These are phyloP conservation scores for Detonula confervacea DNA, from an alignment of 352 stramenopile genomes.

Conservation along the genomic window DNA sequence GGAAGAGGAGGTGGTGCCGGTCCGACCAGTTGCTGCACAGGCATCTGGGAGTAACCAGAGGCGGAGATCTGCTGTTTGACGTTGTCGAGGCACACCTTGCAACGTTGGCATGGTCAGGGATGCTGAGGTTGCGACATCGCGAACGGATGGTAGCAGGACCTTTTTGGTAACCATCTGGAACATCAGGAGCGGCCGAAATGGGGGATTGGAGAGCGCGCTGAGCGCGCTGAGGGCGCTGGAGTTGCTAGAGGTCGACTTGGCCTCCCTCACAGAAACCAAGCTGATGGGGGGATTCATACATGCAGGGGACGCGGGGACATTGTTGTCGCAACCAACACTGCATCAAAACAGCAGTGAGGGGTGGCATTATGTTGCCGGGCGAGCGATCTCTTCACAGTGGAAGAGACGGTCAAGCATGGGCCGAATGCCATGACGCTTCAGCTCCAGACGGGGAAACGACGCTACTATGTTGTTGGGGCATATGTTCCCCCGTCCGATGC, in stretches of 20 bases:
- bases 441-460: not conserved
- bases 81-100: too few relatives aligned
- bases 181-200: not conserved
- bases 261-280: not conserved
- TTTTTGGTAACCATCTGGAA: not conserved
- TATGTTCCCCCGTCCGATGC: not conserved
- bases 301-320: not conserved
- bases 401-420: not conserved
- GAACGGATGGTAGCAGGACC: not conserved
- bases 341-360: too few relatives aligned
- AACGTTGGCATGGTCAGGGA: too few relatives aligned
- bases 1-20: too few relatives aligned
- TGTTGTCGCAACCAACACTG: too few relatives aligned
- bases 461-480: not conserved
- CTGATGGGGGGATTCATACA: not conserved
- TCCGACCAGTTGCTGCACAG: too few relatives aligned
- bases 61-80: too few relatives aligned
- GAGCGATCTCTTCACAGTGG: too few relatives aligned
- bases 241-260: not conserved
- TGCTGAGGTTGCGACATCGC: not conserved
- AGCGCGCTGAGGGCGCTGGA: not conserved
- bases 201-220: not conserved
- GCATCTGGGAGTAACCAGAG: too few relatives aligned
- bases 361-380: too few relatives aligned
- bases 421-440: not conserved